Conservation (phyloP, 352 stramenopile species). For the Pythium folliculosum region DNA sequence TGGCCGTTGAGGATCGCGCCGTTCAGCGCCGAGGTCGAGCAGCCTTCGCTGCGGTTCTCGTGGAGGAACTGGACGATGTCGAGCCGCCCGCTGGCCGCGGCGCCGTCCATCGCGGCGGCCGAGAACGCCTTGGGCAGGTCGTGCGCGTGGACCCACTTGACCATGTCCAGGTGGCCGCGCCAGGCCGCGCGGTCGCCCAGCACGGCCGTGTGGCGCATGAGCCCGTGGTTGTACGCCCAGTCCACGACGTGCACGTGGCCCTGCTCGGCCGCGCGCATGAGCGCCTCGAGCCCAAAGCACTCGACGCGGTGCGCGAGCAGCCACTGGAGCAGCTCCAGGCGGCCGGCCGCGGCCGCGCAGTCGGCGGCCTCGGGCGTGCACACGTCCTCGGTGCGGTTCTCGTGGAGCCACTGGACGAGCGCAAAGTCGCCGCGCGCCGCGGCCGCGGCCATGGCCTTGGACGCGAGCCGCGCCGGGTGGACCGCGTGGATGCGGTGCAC, state of each 20-base stretch:
- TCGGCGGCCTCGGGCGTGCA: slow-evolving; percentile 28
- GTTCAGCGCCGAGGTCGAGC: slow-evolving; percentile 24
- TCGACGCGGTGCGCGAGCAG: slow-evolving; percentile 22
- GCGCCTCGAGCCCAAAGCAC: slow-evolving; percentile 26
- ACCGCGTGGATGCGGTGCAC: slow-evolving; percentile 28
- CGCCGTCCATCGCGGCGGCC: slow-evolving; percentile 22
- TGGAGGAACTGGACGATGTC: slow-evolving; percentile 32
- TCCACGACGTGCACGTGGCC: slow-evolving; percentile 30
- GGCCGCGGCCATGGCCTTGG: slow-evolving; percentile 23
- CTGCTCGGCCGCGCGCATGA: slow-evolving; percentile 24
- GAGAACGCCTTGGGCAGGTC: slow-evolving; percentile 26
- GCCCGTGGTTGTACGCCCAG: slow-evolving; percentile 18
- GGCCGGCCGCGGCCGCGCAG: slow-evolving; percentile 25
- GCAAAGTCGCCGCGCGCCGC: slow-evolving; percentile 24
- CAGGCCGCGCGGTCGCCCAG: slow-evolving; percentile 24
- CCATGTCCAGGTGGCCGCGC: slow-evolving; percentile 31
- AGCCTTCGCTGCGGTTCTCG: slow-evolving; percentile 30
- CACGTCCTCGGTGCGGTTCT: slow-evolving; percentile 26
- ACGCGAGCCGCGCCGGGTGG: slow-evolving; percentile 20
- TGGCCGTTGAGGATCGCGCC: slow-evolving; percentile 29
- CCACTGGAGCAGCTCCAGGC: slow-evolving; percentile 33
- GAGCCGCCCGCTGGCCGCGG: slow-evolving; percentile 23
- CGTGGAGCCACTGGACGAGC: slow-evolving; percentile 32
- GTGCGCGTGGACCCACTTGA: slow-evolving; percentile 29
- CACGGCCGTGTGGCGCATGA: slow-evolving; percentile 18